Evolutionary conservation across 768 basidiomycete genomes (phyloP).

Genomic region (Rhodotorula babjevae): DNA sequence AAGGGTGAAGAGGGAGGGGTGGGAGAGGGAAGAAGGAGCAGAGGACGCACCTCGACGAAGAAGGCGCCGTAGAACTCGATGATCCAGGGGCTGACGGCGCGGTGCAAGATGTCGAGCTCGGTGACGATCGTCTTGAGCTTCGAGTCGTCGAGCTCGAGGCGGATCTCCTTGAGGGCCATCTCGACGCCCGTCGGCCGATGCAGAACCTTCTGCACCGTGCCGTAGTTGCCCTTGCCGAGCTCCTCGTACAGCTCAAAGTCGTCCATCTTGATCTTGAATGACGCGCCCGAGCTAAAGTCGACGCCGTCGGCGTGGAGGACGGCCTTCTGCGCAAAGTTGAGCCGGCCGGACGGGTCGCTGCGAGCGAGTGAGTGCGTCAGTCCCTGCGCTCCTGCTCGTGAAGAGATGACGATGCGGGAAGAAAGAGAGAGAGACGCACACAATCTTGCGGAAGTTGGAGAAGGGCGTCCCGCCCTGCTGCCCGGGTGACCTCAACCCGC

Average conservation of each 20-base stretch:
- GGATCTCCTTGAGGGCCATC: conserved; percentile 99
- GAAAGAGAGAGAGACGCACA: conserved; percentile 56
- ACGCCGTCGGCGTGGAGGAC: conserved; percentile 83
- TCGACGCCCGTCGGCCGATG: conserved; percentile 89
- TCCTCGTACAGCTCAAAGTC: conserved; percentile 87
- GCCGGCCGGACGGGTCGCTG: conserved; percentile 91
- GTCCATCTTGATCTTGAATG: conserved; percentile 80
- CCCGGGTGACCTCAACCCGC: conserved; percentile 13
- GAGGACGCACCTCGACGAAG: conserved; percentile 65
- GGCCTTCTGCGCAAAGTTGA: conserved; percentile 90
- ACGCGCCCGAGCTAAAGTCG: conserved; percentile 82
- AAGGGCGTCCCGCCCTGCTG: conserved; percentile 68
- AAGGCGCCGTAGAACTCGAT: conserved; percentile 99
- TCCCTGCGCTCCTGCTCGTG: too few relatives aligned
- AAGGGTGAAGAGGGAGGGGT: too few relatives aligned
- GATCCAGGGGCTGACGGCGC: conserved; percentile 81
- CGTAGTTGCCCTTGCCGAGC: conserved; percentile 92
- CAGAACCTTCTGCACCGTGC: conserved; percentile 90
- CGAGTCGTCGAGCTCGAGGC: conserved; percentile 85
- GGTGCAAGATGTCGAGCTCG: conserved; percentile 96
- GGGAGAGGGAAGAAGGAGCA: background rate
- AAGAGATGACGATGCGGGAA: background rate
- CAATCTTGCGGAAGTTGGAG: conserved; percentile 85
- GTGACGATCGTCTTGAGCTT: conserved; percentile 95
- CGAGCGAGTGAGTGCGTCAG: too few relatives aligned